Conservation (phyloP, 2,329 filamentous ascomycete genomes). For the Chaetoscypha palmicola region DNA sequence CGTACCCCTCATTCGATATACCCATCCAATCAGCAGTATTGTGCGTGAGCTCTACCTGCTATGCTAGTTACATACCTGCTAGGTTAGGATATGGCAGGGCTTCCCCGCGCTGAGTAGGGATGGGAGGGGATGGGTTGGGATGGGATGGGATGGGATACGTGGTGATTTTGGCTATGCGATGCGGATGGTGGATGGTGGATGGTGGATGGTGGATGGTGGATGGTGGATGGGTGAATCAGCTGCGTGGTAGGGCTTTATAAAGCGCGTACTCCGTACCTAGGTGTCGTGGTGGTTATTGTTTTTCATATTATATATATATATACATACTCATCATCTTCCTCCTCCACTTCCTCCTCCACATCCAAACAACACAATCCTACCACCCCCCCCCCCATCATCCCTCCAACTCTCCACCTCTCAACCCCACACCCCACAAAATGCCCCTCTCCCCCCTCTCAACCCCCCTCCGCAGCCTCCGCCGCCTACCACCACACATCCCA, state of each 20-base stretch:
- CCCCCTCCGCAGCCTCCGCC: slow-evolving; percentile 15
- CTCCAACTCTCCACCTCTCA: neutral
- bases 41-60: neutral
- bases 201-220: too few species aligned
- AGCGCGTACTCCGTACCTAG: neutral
- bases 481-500: slow-evolving; percentile 6
- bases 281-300: too few species aligned
- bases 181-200: neutral
- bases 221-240: too few species aligned
- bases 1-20: neutral
- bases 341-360: too few species aligned
- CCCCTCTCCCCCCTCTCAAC: slow-evolving; percentile 5
- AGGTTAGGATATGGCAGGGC: neutral
- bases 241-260: neutral
- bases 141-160: neutral
- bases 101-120: neutral
- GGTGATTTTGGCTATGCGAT: neutral
- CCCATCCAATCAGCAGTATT: neutral
- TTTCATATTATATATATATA: too few species aligned
- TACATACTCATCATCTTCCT: too few species aligned
- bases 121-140: neutral
- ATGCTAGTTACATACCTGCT: neutral
- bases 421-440: neutral
- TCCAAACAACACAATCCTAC: neutral
- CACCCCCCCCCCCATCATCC: neutral